Evolutionary conservation across 345 rosid genomes (phyloP), one percentile per base, ranked within the genome.

Genomic region (Salix purpurea): DNA sequence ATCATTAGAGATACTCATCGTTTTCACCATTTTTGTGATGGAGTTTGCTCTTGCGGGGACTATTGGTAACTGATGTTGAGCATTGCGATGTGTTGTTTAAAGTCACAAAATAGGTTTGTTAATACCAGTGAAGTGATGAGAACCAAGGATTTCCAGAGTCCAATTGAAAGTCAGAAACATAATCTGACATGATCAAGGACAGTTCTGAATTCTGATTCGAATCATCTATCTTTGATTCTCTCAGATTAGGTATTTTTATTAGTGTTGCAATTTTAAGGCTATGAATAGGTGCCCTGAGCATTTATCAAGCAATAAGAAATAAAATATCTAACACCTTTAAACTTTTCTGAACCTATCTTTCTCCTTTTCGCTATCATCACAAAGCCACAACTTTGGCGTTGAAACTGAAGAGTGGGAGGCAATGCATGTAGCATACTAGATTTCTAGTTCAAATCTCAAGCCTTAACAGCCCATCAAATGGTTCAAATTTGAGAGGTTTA

Each of bases 11-110:
- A 90, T 74, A 85, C 91, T 26, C 85, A 87, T 66, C 81, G 90
- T 32, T 90, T 92, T 83, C 92, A 92, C 78, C 91, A 85, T 83
- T 92, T 92, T 76, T 66, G 75, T 4, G 74, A 76, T 72, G 94
- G 93, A 34, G 78, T 80, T 69, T 90, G 97, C 83, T 89, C 93
- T 14, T 92, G 97, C 78, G 90, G 89, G 23, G 94, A 89, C 76
- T 90, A 86, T 70, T 90, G 95, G 92, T 89, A 86, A 88, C 64
- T 62, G 28, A 74, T n/a, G 0, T 19, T 36, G 5, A 56, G 6
- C 11, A 24, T n/a, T 56, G 62, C 9, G 7, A n/a, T 52, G 60
- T 52, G 10, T 6, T 52, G 58, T 18, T 19, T 52, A 0, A 52
- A 18, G 58, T 52, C 23, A 18, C 58, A 18, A 52, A 9, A 52